Evolutionary conservation across 345 rosid genomes (phyloP).

Genomic region (Hypericum perforatum): DNA sequence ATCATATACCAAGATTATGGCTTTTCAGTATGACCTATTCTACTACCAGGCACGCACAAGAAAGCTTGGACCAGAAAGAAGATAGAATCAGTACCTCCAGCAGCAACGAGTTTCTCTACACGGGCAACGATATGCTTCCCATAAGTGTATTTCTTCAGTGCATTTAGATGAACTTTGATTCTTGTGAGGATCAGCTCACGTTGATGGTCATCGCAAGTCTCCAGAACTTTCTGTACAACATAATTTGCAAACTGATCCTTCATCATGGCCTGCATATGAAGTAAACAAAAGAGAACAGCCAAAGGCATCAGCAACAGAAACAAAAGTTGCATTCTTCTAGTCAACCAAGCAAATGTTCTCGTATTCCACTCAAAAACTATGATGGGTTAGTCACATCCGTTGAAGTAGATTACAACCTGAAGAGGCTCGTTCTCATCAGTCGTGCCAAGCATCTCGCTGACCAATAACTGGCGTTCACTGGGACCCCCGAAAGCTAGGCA

Average conservation of each 20-base stretch:
- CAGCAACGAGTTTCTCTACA: conserved; percentile 79
- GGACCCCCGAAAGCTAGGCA: conserved; percentile 49
- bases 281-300: background rate
- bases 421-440: conserved; percentile 60
- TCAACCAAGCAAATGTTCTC: too few relatives aligned
- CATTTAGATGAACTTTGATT: conserved; percentile 63
- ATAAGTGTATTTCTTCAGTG: conserved; percentile 74
- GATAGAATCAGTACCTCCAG: conserved; percentile 47
- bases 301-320: background rate
- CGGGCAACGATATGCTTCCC: conserved; percentile 86
- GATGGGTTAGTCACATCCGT: too few relatives aligned
- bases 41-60: background rate
- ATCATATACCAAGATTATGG: too few relatives aligned
- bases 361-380: too few relatives aligned
- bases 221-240: conserved; percentile 78
- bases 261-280: conserved; percentile 61
- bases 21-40: too few relatives aligned
- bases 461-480: conserved; percentile 39
- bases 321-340: conserved; percentile 2
- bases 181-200: conserved; percentile 64
- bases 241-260: conserved; percentile 85
- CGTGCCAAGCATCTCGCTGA: conserved; percentile 56
- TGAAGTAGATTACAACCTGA: conserved; percentile 24
- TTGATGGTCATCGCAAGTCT: conserved; percentile 70
- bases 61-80: background rate